Evolutionary conservation across 805 yeast species (phyloP), one percentile per base, ranked within the genome.

Genomic region (Teunomyces aglyptinius): DNA sequence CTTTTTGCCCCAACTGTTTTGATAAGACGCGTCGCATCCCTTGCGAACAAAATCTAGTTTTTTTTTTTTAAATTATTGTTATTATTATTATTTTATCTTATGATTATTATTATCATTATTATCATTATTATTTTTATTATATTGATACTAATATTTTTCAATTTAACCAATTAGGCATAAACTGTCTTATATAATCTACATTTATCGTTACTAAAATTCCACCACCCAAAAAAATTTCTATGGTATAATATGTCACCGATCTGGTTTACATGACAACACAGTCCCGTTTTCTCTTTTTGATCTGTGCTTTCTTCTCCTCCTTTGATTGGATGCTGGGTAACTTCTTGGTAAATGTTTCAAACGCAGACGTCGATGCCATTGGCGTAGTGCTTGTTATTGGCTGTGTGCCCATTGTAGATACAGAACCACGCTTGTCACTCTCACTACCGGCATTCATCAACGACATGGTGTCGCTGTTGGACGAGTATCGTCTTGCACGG

Each of bases 261-360:
- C 35, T 6, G 7, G 22, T 13, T 33, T 52, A 61, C 55, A 58
- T 49, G 44, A 64, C 56, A 10, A 61, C 63, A 57, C 70, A 65
- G 40, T 61, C 63, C 41, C 60, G 58, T 56, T 60, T 61, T 46
- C 58, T 59, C 54, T 58, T 59, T 44, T 51, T 57, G n/a, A 57
- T 48, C 26, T 43, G 41, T 32, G 55, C 45, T 38, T 47, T 50
- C 46, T 52, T 46, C 28, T 38, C 41, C 16, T 43, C 44, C 13
- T 12, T 13, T 12, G 22, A 26, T 20, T 36, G 39, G 27, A 36
- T 36, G 11, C 27, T 36, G 16, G 39, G 39, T 22, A 29, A 29
- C 27, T 28, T 31, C 26, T 41, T 41, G 6, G 27, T 19, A 16
- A 36, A 36, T 11, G 39, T n/a, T 15, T 36, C 39, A 19, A 36